Evolutionary conservation across 2,329 filamentous ascomycete genomes (phyloP), one percentile per base, ranked within the genome.

Genomic region (Ophiostoma sp.): DNA sequence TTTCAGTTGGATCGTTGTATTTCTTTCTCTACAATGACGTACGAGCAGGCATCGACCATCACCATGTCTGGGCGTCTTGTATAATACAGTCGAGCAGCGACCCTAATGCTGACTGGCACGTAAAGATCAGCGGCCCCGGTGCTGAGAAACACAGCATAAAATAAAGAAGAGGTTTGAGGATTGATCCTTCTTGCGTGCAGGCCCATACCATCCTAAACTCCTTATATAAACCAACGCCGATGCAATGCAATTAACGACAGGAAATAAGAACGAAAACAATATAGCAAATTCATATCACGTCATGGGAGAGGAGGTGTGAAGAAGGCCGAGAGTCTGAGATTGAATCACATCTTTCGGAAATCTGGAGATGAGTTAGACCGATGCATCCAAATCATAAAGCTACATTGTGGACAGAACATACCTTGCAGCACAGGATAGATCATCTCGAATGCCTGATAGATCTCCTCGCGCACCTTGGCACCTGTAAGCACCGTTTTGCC

Each of bases 401-500:
- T 27, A 2, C 27, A 27, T 1, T 27, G 27, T 27, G 27, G 14
- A 18, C 12, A 42, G 16, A 5, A 66, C 66, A 47, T 27, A 93
- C 90, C 91, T 84, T 93, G 91, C 76, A 96, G 83, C 82, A 97
- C 93, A 78, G 93, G 93, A 78, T 97, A 97, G 82, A 97, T 97
- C 88, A 96, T 90, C 82, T 96, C 93, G 77, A 97, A 97, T 64
- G 93, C 93, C 79, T 95, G 91, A 77, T 97, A 96, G 74, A 99
- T 98, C 82, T 98, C 95, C 80, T 99, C 95, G 74, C 95, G 90
- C 73, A 98, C 93, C 79, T 99, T 98, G 73, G 95, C 95, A 76
- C 95, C 95, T 58, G 95, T 98, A 77, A 98, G 85, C 76, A 98
- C 95, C 71, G 98, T 98, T 86, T 98, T 98, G 76, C 94, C 95